Evolutionary conservation across 805 yeast species (phyloP).

Genomic region (Alloascoidea africana): DNA sequence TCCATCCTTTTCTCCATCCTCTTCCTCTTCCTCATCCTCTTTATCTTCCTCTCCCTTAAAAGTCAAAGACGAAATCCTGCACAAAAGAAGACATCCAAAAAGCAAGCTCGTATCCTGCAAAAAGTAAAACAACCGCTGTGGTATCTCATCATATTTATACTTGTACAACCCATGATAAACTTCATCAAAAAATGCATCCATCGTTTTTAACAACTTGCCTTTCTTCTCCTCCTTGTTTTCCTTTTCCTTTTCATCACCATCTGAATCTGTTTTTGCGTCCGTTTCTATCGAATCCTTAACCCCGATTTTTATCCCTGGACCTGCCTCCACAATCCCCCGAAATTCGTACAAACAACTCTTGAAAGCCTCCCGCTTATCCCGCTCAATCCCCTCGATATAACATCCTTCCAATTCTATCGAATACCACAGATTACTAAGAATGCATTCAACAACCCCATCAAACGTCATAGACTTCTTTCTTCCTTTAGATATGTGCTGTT

Average conservation of each 20-base stretch:
- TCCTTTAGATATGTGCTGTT: too few species aligned
- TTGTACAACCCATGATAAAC: background rate
- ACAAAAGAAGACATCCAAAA: background rate
- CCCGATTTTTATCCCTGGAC: too few species aligned
- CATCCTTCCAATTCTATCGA: background rate
- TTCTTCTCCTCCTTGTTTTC: background rate
- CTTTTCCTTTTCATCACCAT: background rate
- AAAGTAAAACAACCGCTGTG: background rate
- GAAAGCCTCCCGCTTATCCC: background rate
- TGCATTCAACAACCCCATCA: slow-evolving; percentile 1
- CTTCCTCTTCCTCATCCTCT: background rate
- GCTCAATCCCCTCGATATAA: background rate
- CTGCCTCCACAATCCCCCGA: background rate
- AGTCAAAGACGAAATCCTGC: background rate
- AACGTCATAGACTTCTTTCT: too few species aligned
- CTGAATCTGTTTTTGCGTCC: background rate
- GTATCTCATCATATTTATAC: background rate
- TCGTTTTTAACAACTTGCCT: background rate
- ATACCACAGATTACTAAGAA: background rate
- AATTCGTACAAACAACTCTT: background rate
- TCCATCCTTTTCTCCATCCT: too few species aligned
- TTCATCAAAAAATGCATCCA: background rate
- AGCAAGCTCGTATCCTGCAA: background rate
- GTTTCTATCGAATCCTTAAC: too few species aligned
- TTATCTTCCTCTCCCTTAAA: background rate